These are phyloP conservation scores for Erythrophleum ivorense DNA, from an alignment of 331 rosid genomes.

Conservation along the genomic window DNA sequence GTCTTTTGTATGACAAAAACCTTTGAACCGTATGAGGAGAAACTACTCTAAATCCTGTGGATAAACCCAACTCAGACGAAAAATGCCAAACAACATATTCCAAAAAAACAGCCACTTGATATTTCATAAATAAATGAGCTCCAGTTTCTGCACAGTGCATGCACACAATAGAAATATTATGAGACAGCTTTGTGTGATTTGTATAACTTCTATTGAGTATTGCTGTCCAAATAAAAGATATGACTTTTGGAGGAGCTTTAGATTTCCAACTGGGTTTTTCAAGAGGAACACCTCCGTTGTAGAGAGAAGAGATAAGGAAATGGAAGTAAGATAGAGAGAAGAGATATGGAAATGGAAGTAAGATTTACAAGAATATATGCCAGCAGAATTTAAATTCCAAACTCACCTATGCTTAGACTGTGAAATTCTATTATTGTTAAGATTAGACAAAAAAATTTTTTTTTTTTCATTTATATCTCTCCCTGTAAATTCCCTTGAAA, in stretches of 20 bases:
- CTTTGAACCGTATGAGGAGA: neutral
- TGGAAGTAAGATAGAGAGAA: neutral
- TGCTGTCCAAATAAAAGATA: neutral
- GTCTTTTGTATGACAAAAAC: neutral
- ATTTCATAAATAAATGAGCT: neutral
- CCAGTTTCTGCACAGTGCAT: neutral
- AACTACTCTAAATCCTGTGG: neutral
- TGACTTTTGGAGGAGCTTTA: neutral
- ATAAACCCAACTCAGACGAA: neutral
- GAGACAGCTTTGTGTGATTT: neutral
- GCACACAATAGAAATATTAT: neutral
- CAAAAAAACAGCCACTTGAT: neutral
- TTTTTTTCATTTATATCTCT: neutral
- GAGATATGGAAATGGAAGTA: too few species aligned
- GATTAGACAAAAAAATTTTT: neutral
- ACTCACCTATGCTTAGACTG: neutral
- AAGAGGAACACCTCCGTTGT: neutral
- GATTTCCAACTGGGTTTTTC: neutral
- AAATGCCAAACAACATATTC: neutral
- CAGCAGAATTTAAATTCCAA: neutral
- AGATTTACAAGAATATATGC: neutral
- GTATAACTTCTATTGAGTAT: neutral
- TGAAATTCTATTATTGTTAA: neutral
- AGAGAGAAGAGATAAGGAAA: neutral
- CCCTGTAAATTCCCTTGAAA: neutral